phyloP scores from a whole-genome alignment of 1,284 basidiomycete species.

The Ceratobasidium sp. region DNA sequence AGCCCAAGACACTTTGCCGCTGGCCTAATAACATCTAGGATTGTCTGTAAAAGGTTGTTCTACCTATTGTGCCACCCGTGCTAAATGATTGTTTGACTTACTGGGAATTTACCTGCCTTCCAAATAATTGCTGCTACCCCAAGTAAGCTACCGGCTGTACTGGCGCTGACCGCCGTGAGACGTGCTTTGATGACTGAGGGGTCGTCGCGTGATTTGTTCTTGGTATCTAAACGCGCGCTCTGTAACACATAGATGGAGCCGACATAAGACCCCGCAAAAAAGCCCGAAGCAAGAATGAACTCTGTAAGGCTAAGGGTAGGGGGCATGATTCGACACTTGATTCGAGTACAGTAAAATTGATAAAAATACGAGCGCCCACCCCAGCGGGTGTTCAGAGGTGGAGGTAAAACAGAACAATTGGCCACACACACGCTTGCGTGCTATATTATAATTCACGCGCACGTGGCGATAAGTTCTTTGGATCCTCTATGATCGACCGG shows the following conservation, averaged over 20 bases:
- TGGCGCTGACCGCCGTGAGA: conserved; percentile 62
- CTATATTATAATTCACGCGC: too few species aligned
- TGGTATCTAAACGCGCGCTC: conserved; percentile 55
- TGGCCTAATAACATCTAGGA: conserved; percentile 30
- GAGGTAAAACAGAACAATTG: too few species aligned
- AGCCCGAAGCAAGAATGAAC: conserved; percentile 58
- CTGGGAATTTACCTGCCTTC: conserved; percentile 29
- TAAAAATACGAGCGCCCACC: background rate
- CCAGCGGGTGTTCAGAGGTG: background rate
- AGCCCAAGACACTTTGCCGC: conserved; percentile 46
- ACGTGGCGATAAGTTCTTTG: too few species aligned
- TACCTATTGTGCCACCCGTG: background rate
- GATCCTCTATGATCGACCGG: too few species aligned
- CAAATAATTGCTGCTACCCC: conserved; percentile 49
- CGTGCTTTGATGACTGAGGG: conserved; percentile 74
- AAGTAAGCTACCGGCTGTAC: conserved; percentile 61
- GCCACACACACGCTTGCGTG: too few species aligned
- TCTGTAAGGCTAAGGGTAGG: conserved; percentile 47
- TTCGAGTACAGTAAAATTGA: background rate
- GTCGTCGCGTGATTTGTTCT: conserved; percentile 70
- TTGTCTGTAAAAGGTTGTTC: background rate
- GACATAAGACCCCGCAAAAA: conserved; percentile 63
- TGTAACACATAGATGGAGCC: conserved; percentile 68
- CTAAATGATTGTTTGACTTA: conserved; percentile 9
- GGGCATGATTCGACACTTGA: background rate